phyloP scores from a whole-genome alignment of 2,329 filamentous ascomycete genomes.

The Sporothrix schenckii region DNA sequence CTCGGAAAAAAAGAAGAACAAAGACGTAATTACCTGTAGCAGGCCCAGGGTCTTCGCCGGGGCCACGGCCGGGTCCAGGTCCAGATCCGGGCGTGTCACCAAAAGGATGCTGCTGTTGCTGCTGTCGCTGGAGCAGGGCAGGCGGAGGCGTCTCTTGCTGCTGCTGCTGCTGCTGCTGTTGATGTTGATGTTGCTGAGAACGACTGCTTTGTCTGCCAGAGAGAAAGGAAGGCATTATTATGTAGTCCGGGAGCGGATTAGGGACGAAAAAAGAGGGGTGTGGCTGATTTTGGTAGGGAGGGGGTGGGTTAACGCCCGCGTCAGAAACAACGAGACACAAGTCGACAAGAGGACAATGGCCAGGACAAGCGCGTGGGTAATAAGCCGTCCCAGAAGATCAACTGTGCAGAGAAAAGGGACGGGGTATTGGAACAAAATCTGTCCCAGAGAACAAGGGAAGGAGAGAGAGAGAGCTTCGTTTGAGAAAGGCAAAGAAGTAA shows the following conservation, averaged over 20 bases:
- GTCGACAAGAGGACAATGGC: constrained; percentile 26
- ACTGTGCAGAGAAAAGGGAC: not conserved
- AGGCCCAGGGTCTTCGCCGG: constrained; percentile 34
- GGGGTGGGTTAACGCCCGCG: constrained; percentile 30
- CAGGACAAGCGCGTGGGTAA: constrained; percentile 29
- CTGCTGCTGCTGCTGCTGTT: constrained; percentile 34
- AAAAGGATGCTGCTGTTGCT: constrained; percentile 50
- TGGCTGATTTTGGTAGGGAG: constrained; percentile 28
- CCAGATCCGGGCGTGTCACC: constrained; percentile 47
- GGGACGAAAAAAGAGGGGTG: constrained; percentile 27
- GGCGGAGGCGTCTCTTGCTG: constrained; percentile 36
- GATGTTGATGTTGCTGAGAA: constrained; percentile 50
- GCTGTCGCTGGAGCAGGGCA: constrained; percentile 38
- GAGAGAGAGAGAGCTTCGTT: not conserved
- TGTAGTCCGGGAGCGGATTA: constrained; percentile 31
- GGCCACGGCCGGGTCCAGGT: constrained; percentile 32
- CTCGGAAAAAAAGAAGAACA: not conserved
- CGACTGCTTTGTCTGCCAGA: constrained; percentile 60
- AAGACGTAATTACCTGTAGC: constrained; percentile 20
- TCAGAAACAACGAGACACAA: constrained; percentile 27
- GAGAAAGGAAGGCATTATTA: constrained; percentile 58
- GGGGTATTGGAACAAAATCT: not conserved
- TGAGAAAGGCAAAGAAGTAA: not conserved
- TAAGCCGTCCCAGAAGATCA: constrained; percentile 13
- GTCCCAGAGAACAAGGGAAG: not conserved